phyloP scores from a whole-genome alignment of 169 alveolate genomes.

The Plasmodium gonderi region DNA sequence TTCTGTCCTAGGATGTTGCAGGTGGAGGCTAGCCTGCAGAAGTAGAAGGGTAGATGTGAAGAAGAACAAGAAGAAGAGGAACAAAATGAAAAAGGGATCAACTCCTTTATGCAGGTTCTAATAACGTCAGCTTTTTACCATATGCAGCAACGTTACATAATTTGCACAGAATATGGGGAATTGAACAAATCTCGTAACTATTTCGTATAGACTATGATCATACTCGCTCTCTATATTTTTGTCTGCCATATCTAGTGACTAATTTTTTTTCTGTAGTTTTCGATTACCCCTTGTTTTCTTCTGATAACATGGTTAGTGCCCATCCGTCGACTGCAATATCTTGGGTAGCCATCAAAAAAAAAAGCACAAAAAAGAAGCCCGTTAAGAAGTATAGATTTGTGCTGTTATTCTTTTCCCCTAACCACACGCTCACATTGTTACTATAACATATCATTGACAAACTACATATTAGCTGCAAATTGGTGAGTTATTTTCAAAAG shows the following conservation, averaged over 20 bases:
- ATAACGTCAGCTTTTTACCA: neutral
- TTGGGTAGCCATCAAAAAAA: slow-evolving; percentile 92
- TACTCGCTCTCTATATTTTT: neutral
- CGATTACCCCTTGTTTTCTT: slow-evolving; percentile 80
- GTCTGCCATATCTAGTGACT: neutral
- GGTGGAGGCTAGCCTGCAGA: slow-evolving; percentile 84
- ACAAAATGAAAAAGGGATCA: neutral
- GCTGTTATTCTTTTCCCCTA: slow-evolving; percentile 66
- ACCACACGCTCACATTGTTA: slow-evolving; percentile 75
- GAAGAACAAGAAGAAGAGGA: neutral
- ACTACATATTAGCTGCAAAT: slow-evolving; percentile 77
- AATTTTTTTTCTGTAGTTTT: neutral
- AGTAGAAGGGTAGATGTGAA: slow-evolving; percentile 10
- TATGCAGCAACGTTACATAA: neutral
- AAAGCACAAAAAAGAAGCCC: slow-evolving; percentile 77
- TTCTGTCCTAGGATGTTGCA: slow-evolving; percentile 89
- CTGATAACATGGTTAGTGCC: slow-evolving; percentile 93
- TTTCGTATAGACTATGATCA: no score
- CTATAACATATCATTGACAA: slow-evolving; percentile 77
- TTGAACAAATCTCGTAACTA: no score
- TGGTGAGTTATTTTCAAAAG: neutral
- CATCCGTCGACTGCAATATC: slow-evolving; percentile 98
- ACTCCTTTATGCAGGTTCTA: neutral
- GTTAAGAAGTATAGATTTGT: slow-evolving; percentile 72
- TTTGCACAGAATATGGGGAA: neutral